Evolutionary conservation across 106 monocot species (phyloP).

Genomic region (Platanthera guangdongensis): DNA sequence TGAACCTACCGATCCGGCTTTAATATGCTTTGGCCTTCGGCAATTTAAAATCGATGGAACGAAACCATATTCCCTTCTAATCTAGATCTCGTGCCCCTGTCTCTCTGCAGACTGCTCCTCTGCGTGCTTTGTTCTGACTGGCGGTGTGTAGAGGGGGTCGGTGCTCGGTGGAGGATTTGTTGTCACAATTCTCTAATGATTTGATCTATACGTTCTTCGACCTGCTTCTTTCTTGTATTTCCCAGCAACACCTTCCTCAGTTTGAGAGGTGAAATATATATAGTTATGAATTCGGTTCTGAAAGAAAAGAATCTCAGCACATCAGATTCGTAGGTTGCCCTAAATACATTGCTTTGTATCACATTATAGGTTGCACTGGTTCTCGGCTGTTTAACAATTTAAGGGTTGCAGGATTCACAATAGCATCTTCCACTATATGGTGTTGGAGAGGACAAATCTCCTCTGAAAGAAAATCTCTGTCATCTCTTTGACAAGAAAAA

Average conservation of each 20-base stretch:
- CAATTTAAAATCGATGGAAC: too few relatives aligned
- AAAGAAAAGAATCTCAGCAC: slow-evolving; percentile 6
- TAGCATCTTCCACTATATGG: not conserved
- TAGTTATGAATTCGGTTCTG: slow-evolving; percentile 4
- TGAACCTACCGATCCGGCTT: too few relatives aligned
- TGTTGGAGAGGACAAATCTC: not conserved
- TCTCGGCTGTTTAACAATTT: not conserved
- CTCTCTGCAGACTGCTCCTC: too few relatives aligned
- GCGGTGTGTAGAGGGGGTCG: too few relatives aligned
- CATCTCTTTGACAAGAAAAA: not conserved
- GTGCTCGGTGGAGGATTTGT: not conserved
- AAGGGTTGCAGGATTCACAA: not conserved
- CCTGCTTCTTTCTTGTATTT: slow-evolving; percentile 2
- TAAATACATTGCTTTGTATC: slow-evolving; percentile 3
- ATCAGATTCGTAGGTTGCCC: slow-evolving; percentile 2
- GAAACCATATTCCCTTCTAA: too few relatives aligned
- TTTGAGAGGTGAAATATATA: slow-evolving; percentile 1
- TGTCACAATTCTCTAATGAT: too few relatives aligned
- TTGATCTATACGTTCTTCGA: not conserved
- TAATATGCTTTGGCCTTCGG: too few relatives aligned
- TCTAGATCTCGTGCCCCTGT: too few relatives aligned
- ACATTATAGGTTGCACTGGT: not conserved
- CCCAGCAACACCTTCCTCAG: slow-evolving; percentile 7
- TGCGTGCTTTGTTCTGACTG: too few relatives aligned
- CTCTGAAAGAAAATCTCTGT: not conserved